Percentiles rank a stretch among this genome's conserved stretches.
Conservation (phyloP, 805 yeast genomes). For the Yamadazyma nakazawae region DNA sequence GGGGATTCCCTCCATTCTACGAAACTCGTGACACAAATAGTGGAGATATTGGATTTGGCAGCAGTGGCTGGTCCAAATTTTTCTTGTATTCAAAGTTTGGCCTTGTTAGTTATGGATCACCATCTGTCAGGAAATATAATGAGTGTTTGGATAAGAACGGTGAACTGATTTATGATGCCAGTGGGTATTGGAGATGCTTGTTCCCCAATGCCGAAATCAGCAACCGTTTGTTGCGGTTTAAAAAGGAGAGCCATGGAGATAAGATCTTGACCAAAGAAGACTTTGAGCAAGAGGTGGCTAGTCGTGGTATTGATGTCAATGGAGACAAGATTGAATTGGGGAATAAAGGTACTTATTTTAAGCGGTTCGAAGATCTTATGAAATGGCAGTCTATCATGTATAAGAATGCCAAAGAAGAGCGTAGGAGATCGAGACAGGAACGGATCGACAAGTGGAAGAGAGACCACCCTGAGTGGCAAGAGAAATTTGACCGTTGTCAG, state of each 20-base stretch:
- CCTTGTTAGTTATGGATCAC: conserved; percentile 52
- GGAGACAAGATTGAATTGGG: conserved; percentile 35
- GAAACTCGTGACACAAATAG: conserved; percentile 1
- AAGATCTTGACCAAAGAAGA: conserved; percentile 55
- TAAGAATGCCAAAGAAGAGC: conserved; percentile 37
- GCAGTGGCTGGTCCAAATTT: neutral
- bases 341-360: conserved; percentile 58
- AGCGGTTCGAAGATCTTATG: conserved; percentile 59
- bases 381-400: conserved; percentile 64
- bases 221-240: conserved; percentile 26
- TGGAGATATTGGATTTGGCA: neutral
- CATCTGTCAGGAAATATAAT: conserved; percentile 55
- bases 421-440: neutral
- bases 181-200: conserved; percentile 88
- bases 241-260: conserved; percentile 23
- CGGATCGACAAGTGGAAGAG: conserved; percentile 1
- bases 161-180: conserved; percentile 73
- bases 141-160: conserved; percentile 68
- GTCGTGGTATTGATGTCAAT: conserved; percentile 7
- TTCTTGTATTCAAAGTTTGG: conserved; percentile 25
- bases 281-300: conserved; percentile 36
- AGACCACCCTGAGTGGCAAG: conserved; percentile 1
- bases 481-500: neutral
- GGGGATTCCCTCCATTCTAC: conserved; percentile 17
- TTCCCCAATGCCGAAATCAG: conserved; percentile 56